A percentile compares a stretch with the other conserved stretches of the same genome.
These are phyloP conservation scores for Leccinum variabile DNA, from an alignment of 1,284 basidiomycete species.

Conservation along the genomic window DNA sequence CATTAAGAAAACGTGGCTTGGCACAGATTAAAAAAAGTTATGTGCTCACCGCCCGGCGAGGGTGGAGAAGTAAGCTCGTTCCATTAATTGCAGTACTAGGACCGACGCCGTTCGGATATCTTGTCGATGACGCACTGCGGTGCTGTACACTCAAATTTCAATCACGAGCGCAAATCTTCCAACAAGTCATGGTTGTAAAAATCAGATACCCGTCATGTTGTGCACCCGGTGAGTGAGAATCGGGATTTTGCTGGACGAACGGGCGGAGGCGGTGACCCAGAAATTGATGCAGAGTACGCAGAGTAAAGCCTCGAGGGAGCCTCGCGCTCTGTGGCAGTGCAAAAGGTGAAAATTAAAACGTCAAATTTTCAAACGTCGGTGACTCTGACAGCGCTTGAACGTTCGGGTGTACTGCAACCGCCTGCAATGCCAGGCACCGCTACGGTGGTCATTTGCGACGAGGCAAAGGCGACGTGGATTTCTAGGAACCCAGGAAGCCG, in stretches of 20 bases:
- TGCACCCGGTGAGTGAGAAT: not conserved
- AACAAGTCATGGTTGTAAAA: not conserved
- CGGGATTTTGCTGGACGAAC: not conserved
- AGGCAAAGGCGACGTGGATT: conserved; percentile 20
- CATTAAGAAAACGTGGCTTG: conserved; percentile 32
- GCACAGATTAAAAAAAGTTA: conserved; percentile 12
- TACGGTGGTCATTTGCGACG: conserved; percentile 12
- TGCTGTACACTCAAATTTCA: conserved; percentile 13
- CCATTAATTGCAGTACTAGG: conserved; percentile 24
- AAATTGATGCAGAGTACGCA: not conserved
- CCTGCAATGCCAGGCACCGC: conserved; percentile 19
- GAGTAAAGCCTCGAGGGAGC: conserved; percentile 31
- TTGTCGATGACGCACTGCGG: conserved; percentile 1
- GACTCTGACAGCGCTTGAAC: not conserved
- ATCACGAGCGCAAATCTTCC: too few species aligned
- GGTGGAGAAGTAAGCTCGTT: conserved; percentile 13
- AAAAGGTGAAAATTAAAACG: not conserved
- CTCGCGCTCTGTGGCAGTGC: conserved; percentile 29
- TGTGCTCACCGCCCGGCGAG: conserved; percentile 19
- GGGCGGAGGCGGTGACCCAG: not conserved
- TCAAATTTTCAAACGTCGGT: conserved; percentile 9
- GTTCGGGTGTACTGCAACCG: conserved; percentile 13
- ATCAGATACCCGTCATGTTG: conserved; percentile 4
- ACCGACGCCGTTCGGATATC: conserved; percentile 13
- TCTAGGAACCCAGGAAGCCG: conserved; percentile 6